Base-by-base conservation (phyloP, 2,329 filamentous ascomycete genomes). In the Ophiosphaerella korrae region DNA sequence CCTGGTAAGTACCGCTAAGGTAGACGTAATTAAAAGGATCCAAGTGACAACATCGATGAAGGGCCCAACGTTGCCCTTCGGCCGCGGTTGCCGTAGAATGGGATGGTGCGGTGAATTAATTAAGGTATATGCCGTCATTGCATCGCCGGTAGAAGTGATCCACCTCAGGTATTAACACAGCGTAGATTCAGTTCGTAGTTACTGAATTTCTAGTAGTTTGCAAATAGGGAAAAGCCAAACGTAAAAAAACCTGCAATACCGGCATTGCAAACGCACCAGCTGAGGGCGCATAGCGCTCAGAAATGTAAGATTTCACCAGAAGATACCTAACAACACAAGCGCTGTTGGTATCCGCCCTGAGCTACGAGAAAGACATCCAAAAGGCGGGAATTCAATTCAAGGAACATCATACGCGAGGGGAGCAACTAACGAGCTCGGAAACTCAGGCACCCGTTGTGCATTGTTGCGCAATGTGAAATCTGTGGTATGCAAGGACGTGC, bases 41-140 rank as follows among this genome's bases (percentile, higher is more conserved):
- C 70, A 73, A 42, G 67, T 70, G 45, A 73, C 58, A 40, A 73
- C 70, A 45, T 72, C 63, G 41, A 73, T 44, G 41, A 66, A 73
- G 14, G 67, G 70, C n/a, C 70, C 70, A 41, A 71, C 45, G 44
- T 70, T 50, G 37, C 61, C 42, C 24, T 54, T 55, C 16, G 66
- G 70, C 42, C 68, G 68, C 6, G 63, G 67, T 31, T 64, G 55
- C 44, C 70, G 70, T 51, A 58, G 55, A 40, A 70, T 58, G 29
- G 55, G 55, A 40, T 57, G 52, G 41, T 58, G 62, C 18, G 57
- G 57, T 54, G 60, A 62, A 52, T 48, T 39, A 48, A 64, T 62
- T 29, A 11, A 14, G 41, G 42, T 16, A 24, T 46, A 45, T 46
- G 52, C 59, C 52, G 57, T 70, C 62, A 69, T 72, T 42, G 64